Evolutionary conservation across 176 grass and related monocot genomes (phyloP).

Genomic region (Aegilops sharonensis): DNA sequence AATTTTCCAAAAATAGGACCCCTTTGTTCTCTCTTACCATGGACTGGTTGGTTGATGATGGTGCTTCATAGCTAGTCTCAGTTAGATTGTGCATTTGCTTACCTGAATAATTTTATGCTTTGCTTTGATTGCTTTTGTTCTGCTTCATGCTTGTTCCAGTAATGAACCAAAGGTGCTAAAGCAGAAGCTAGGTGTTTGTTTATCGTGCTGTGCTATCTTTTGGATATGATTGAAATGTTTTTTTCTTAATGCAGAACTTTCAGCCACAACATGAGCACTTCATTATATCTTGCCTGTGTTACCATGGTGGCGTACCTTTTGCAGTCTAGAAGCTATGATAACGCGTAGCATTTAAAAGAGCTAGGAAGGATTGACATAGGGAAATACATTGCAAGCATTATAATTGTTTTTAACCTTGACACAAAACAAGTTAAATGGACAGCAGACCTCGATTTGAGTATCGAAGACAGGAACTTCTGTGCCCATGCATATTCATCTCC

Average conservation of each 20-base stretch:
- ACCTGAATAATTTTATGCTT: slow-evolving; percentile 2
- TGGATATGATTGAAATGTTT: slow-evolving; percentile 13
- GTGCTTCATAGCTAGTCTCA: not conserved
- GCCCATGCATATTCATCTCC: slow-evolving; percentile 83
- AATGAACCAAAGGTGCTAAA: slow-evolving; percentile 5
- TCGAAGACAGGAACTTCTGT: slow-evolving; percentile 54
- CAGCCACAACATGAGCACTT: not conserved
- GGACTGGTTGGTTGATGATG: not conserved
- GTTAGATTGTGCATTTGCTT: slow-evolving; percentile 16
- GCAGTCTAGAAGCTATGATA: slow-evolving; percentile 47
- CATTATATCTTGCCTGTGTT: slow-evolving; percentile 1
- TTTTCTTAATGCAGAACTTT: not conserved
- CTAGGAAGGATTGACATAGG: slow-evolving; percentile 68
- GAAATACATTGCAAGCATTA: slow-evolving; percentile 82
- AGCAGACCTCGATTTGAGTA: slow-evolving; percentile 75
- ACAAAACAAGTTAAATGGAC: slow-evolving; percentile 87
- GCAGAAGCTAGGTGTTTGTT: slow-evolving; percentile 10
- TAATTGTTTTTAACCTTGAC: slow-evolving; percentile 94
- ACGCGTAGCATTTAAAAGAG: slow-evolving; percentile 56
- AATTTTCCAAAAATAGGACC: slow-evolving; percentile 9
- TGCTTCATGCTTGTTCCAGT: not conserved
- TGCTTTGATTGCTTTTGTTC: slow-evolving; percentile 13
- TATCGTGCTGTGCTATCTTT: slow-evolving; percentile 24
- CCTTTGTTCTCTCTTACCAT: slow-evolving; percentile 13
- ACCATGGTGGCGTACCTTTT: slow-evolving; percentile 3